Evolutionary conservation across 345 rosid genomes (phyloP).

Genomic region (Populus deltoides): DNA sequence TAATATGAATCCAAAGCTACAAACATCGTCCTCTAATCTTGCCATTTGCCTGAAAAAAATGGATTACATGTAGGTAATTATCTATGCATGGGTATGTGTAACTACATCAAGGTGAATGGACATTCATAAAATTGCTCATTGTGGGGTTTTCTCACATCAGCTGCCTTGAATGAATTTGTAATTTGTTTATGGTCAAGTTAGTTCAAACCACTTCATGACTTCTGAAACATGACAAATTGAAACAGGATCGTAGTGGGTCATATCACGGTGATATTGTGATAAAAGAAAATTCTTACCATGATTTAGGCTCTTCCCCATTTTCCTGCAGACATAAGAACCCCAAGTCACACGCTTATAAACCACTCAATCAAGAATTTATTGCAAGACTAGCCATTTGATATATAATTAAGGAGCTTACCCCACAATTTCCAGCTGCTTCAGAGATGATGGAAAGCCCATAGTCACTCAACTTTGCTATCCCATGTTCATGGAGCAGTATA

Average conservation of each 20-base stretch:
- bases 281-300: conserved; percentile 29
- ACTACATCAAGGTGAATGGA: not conserved
- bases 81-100: not conserved
- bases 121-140: no score
- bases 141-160: not conserved
- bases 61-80: not conserved
- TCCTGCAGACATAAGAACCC: conserved; percentile 26
- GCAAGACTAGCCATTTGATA: not conserved
- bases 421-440: conserved; percentile 40
- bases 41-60: conserved; percentile 34
- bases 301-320: conserved; percentile 29
- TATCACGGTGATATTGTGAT: not conserved
- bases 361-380: not conserved
- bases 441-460: conserved; percentile 72
- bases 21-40: conserved; percentile 45
- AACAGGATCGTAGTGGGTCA: not conserved
- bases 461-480: conserved; percentile 68
- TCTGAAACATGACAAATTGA: not conserved
- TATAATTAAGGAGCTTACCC: conserved; percentile 25
- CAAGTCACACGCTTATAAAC: conserved; percentile 6
- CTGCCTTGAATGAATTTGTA: not conserved
- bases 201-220: not conserved
- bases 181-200: conserved; percentile 1
- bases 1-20: conserved; percentile 45
- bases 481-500: conserved; percentile 59